Evolutionary conservation across 768 basidiomycete species (phyloP).

Genomic region (Amanita muscaria): DNA sequence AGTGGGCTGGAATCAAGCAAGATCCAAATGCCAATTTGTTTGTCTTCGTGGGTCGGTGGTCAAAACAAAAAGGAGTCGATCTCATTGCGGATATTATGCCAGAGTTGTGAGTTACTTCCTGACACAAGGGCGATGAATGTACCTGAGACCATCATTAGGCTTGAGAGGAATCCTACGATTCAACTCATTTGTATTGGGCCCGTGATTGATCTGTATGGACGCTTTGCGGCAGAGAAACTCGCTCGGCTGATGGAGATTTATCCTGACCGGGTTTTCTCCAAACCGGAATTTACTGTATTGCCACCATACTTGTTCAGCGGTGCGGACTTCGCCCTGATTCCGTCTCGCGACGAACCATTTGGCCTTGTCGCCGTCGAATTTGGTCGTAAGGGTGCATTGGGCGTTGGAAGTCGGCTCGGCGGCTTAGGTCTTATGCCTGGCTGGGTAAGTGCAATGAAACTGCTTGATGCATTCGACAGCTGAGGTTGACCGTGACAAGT

Average conservation of each 20-base stretch:
- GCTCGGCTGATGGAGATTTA: slow-evolving; percentile 91
- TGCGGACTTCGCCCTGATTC: slow-evolving; percentile 92
- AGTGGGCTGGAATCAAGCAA: slow-evolving; percentile 91
- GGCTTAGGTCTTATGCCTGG: slow-evolving; percentile 96
- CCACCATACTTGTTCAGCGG: slow-evolving; percentile 92
- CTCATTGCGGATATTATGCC: slow-evolving; percentile 96
- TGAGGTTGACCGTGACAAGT: slow-evolving; percentile 35
- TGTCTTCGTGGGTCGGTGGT: slow-evolving; percentile 97
- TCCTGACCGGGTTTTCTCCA: slow-evolving; percentile 90
- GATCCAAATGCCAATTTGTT: slow-evolving; percentile 86
- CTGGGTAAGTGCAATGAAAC: slow-evolving; percentile 65
- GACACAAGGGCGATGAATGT: not conserved
- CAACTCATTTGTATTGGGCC: slow-evolving; percentile 88
- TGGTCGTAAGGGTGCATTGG: slow-evolving; percentile 91
- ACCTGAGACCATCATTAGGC: slow-evolving; percentile 27
- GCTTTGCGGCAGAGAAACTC: slow-evolving; percentile 92
- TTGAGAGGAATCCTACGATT: slow-evolving; percentile 80
- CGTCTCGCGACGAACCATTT: slow-evolving; percentile 94
- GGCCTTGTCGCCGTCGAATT: slow-evolving; percentile 95
- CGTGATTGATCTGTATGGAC: slow-evolving; percentile 91
- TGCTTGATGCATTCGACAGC: not conserved
- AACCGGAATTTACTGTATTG: slow-evolving; percentile 91
- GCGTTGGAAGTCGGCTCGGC: slow-evolving; percentile 89
- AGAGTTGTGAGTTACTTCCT: slow-evolving; percentile 46
- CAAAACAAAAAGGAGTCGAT: slow-evolving; percentile 97